A percentile compares a stretch with the other conserved stretches of the same genome.
Evolutionary conservation across 2,329 filamentous ascomycete genomes (phyloP).

Genomic region (Purpureocillium takamizusanense): DNA sequence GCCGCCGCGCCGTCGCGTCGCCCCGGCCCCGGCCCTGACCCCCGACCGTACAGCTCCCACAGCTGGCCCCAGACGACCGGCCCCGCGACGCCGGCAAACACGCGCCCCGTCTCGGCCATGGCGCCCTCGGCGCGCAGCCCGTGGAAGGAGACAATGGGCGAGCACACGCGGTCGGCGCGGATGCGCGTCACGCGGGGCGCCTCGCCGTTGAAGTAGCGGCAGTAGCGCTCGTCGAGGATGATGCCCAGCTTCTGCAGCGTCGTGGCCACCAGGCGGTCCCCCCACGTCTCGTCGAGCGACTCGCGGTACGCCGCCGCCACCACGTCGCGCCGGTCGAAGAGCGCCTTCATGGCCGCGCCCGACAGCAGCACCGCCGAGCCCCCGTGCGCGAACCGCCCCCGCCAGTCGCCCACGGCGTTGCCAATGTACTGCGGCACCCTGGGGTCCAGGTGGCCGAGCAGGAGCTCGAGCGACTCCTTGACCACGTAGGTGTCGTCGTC

Average conservation of each 20-base stretch:
- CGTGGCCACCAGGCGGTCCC: constrained; percentile 44
- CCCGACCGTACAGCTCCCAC: constrained; percentile 37
- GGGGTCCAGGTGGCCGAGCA: constrained; percentile 41
- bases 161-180: constrained; percentile 39
- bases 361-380: constrained; percentile 46
- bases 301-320: constrained; percentile 35
- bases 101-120: constrained; percentile 35
- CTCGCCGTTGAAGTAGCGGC: constrained; percentile 48
- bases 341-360: constrained; percentile 34
- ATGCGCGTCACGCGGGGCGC: constrained; percentile 38
- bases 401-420: constrained; percentile 48
- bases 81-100: constrained; percentile 25
- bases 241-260: constrained; percentile 44
- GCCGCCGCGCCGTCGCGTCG: too few relatives aligned
- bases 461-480: constrained; percentile 34
- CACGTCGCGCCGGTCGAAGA: constrained; percentile 33
- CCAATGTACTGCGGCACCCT: constrained; percentile 40
- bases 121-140: constrained; percentile 32
- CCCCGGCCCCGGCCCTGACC: too few relatives aligned
- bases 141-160: constrained; percentile 47
- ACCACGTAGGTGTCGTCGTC: constrained; percentile 51
- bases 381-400: constrained; percentile 46
- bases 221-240: constrained; percentile 46
- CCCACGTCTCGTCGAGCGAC: constrained; percentile 42
- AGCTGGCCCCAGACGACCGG: constrained; percentile 42